Percentiles rank a stretch among this genome's conserved stretches.
phyloP scores from a whole-genome alignment of 164 flowering plant genomes.

The Paratinospora sagittata region DNA sequence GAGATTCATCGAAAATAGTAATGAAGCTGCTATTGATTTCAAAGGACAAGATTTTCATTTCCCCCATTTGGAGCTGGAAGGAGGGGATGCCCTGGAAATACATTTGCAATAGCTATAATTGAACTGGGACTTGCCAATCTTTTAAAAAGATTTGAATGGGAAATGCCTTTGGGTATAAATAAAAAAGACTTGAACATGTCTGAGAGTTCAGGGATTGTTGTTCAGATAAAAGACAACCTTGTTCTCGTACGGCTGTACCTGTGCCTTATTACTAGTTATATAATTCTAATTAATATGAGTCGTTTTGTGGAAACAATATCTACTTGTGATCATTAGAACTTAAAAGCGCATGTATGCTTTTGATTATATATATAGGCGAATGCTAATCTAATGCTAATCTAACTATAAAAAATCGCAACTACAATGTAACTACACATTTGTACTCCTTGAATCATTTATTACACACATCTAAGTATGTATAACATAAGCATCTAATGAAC shows the following conservation, averaged over 20 bases:
- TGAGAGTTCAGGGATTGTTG: constrained; percentile 9
- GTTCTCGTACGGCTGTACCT: constrained; percentile 8
- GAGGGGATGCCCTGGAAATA: not conserved
- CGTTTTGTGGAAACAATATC: too few species aligned
- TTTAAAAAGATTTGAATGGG: constrained; percentile 18
- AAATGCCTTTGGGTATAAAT: constrained; percentile 9
- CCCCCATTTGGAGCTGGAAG: constrained; percentile 15
- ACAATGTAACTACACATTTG: too few species aligned
- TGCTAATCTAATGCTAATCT: too few species aligned
- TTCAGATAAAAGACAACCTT: constrained; percentile 11
- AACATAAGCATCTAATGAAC: too few species aligned
- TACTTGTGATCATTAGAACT: too few species aligned
- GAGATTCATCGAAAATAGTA: constrained; percentile 21
- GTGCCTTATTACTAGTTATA: not conserved
- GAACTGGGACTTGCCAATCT: constrained; percentile 26
- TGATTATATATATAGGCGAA: too few species aligned
- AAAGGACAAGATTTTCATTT: constrained; percentile 28
- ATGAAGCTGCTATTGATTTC: constrained; percentile 10
- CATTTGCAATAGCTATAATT: constrained; percentile 10
- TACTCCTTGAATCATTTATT: too few species aligned
- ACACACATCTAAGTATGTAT: too few species aligned
- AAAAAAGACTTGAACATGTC: constrained; percentile 16
- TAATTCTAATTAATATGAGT: too few species aligned
- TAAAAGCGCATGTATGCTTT: too few species aligned
- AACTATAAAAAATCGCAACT: too few species aligned